phyloP scores from a whole-genome alignment of 2,329 filamentous ascomycete species.

The Nemania sp. region DNA sequence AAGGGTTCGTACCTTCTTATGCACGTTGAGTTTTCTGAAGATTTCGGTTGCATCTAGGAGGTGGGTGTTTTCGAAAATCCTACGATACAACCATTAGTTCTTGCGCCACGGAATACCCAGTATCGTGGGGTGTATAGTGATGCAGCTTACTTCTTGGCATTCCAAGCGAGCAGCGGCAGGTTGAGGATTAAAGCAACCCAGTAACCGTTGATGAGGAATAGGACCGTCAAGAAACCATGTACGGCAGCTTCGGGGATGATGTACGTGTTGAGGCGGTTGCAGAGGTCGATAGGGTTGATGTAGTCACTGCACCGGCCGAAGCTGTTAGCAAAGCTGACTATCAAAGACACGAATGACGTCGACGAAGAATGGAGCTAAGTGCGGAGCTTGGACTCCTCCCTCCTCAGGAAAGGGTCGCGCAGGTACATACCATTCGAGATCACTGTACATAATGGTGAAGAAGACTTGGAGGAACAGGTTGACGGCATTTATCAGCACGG shows the following conservation, averaged over 20 bases:
- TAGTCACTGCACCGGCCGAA: conserved; percentile 77
- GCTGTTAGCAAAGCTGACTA: conserved; percentile 29
- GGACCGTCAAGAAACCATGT: conserved; percentile 92
- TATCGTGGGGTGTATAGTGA: not conserved
- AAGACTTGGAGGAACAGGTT: conserved; percentile 99
- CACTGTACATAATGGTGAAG: conserved; percentile 99
- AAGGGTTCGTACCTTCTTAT: conserved; percentile 83
- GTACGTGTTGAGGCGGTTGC: conserved; percentile 99
- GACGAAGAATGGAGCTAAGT: conserved; percentile 28
- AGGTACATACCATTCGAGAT: conserved; percentile 90
- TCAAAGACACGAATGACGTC: conserved; percentile 42
- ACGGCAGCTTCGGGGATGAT: conserved; percentile 98
- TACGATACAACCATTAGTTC: conserved; percentile 55
- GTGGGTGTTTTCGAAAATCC: conserved; percentile 97
- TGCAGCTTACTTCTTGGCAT: conserved; percentile 90
- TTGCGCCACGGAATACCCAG: not conserved
- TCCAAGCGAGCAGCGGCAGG: conserved; percentile 90
- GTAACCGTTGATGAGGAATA: conserved; percentile 99
- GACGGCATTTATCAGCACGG: conserved; percentile 99
- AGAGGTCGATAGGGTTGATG: conserved; percentile 99
- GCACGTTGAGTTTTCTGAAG: conserved; percentile 97
- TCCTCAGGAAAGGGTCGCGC: conserved; percentile 9
- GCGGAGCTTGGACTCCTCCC: conserved; percentile 31
- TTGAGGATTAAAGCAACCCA: conserved; percentile 95
- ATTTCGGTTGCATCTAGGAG: conserved; percentile 98